Evolutionary conservation across 257 asterid species (phyloP).

Genomic region (Sherardia arvensis): DNA sequence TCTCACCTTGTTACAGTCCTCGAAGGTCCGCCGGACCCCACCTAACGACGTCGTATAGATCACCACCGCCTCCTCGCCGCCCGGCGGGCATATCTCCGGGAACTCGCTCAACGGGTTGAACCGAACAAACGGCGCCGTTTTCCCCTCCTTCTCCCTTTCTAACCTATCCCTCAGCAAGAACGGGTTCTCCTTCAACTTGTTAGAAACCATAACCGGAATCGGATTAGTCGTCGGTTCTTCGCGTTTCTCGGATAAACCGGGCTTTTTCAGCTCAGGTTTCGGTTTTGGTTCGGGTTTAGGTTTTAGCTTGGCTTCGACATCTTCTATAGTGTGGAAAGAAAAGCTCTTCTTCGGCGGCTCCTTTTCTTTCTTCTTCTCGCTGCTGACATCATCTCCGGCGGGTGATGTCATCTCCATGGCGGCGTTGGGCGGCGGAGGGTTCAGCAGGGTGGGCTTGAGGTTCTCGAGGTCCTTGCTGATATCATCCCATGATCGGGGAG

Average conservation of each 20-base stretch:
- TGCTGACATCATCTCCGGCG: conserved; percentile 7
- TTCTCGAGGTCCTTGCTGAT: conserved; percentile 76
- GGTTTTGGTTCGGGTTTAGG: conserved; percentile 10
- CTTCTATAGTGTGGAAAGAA: conserved; percentile 79
- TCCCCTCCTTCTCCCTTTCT: conserved; percentile 65
- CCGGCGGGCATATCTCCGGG: conserved; percentile 69
- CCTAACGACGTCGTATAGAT: conserved; percentile 87
- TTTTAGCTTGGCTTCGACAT: conserved; percentile 47
- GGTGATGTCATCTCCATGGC: conserved; percentile 5
- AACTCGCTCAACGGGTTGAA: conserved; percentile 59
- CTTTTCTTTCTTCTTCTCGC: neutral
- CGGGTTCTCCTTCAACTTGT: conserved; percentile 48
- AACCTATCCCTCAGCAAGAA: conserved; percentile 56
- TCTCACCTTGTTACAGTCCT: conserved; percentile 61
- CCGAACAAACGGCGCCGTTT: conserved; percentile 27
- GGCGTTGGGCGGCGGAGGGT: conserved; percentile 17
- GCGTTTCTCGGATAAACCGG: neutral
- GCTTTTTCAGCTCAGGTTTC: conserved; percentile 11
- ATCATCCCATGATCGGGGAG: conserved; percentile 87
- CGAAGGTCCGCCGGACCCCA: conserved; percentile 79
- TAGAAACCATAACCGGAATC: neutral
- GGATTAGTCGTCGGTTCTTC: neutral
- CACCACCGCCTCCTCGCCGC: conserved; percentile 61
- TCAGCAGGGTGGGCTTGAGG: conserved; percentile 43
- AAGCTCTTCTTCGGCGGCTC: conserved; percentile 31